Evolutionary conservation across 2,329 filamentous ascomycete genomes (phyloP).

Genomic region (Rhinocladiella mackenziei): DNA sequence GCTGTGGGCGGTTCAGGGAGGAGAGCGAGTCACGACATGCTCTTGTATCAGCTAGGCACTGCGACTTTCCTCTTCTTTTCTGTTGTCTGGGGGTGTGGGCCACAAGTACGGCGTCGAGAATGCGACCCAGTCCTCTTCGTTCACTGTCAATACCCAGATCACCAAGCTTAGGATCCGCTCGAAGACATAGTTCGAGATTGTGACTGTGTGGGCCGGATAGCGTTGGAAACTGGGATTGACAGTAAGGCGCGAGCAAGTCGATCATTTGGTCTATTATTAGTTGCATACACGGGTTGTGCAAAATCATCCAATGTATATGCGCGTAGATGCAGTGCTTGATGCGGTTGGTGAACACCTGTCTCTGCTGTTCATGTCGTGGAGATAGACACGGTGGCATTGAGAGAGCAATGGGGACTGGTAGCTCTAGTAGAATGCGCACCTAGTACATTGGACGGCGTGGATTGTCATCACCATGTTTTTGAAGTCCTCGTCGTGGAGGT

Average conservation of each 20-base stretch:
- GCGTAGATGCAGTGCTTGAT: constrained; percentile 16
- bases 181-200: background rate
- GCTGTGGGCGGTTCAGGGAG: too few species aligned
- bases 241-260: background rate
- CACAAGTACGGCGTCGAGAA: too few species aligned
- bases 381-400: constrained; percentile 14
- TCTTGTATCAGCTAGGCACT: too few species aligned
- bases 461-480: constrained; percentile 1
- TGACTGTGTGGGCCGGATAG: background rate
- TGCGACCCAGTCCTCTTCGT: too few species aligned
- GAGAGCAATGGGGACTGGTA: constrained; percentile 18
- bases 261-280: background rate
- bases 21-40: background rate
- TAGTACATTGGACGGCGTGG: constrained; percentile 9
- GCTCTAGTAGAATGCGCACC: constrained; percentile 21
- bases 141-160: too few species aligned
- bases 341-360: constrained; percentile 10
- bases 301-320: constrained; percentile 8
- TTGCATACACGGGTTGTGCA: constrained; percentile 3
- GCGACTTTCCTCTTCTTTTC: too few species aligned
- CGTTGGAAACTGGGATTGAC: constrained; percentile 1
- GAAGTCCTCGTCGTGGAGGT: background rate
- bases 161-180: constrained; percentile 12
- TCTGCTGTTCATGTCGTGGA: background rate
- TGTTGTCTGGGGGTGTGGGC: too few species aligned